phyloP scores from a whole-genome alignment of 768 basidiomycete species.

The Kwoniella dejecticola region DNA sequence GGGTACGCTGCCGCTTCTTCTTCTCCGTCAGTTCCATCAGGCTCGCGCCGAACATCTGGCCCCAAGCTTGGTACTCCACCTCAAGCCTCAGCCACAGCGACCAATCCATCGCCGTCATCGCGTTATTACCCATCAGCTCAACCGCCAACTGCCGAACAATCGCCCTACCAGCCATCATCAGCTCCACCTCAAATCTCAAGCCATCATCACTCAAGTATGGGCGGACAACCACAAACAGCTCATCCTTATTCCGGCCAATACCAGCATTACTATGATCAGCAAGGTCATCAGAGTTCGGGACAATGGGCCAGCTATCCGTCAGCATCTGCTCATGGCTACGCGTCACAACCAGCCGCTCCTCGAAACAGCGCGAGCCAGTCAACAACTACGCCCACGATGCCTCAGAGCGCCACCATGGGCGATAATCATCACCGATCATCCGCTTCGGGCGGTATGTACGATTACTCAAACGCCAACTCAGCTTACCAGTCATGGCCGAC shows the following conservation, averaged over 20 bases:
- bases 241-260: constrained; percentile 23
- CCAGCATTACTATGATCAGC: constrained; percentile 23
- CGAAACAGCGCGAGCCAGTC: constrained; percentile 8
- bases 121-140: constrained; percentile 18
- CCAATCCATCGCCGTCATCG: constrained; percentile 20
- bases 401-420: constrained; percentile 12
- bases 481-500: constrained; percentile 20
- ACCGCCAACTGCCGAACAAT: constrained; percentile 14
- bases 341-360: constrained; percentile 8
- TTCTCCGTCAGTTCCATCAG: constrained; percentile 19
- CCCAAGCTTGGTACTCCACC: constrained; percentile 21
- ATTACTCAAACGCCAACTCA: constrained; percentile 6
- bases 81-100: constrained; percentile 9
- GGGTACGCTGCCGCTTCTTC: constrained; percentile 15
- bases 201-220: constrained; percentile 16
- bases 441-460: constrained; percentile 1
- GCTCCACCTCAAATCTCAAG: constrained; percentile 22
- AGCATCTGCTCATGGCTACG: constrained; percentile 5
- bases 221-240: constrained; percentile 24
- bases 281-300: constrained; percentile 11
- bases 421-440: constrained; percentile 16
- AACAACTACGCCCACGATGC: constrained; percentile 17
- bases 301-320: constrained; percentile 24
- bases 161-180: constrained; percentile 24
- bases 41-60: constrained; percentile 21